These are phyloP conservation scores for Alternaria arbusti DNA, from an alignment of 2,329 filamentous ascomycete species.

Conservation along the genomic window DNA sequence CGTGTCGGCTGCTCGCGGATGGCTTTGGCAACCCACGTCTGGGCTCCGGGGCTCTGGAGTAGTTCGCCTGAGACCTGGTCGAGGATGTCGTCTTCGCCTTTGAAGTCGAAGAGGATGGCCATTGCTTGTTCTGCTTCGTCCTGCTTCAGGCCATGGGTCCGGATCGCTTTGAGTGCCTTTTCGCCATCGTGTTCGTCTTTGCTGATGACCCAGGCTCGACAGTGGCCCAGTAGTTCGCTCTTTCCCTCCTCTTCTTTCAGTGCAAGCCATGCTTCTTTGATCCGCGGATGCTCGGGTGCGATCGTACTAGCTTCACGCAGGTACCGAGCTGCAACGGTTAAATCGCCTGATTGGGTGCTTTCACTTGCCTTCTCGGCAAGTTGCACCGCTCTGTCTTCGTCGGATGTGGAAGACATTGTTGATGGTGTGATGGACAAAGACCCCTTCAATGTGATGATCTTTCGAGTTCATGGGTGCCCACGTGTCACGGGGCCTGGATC, in stretches of 20 bases:
- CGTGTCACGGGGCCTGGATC: constrained; percentile 24
- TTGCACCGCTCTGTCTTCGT: constrained; percentile 39
- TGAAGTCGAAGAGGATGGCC: constrained; percentile 51
- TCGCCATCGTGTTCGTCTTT: constrained; percentile 51
- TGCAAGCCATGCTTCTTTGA: constrained; percentile 51
- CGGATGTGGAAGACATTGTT: constrained; percentile 36
- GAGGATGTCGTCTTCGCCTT: constrained; percentile 50
- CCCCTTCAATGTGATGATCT: constrained; percentile 23
- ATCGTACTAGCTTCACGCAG: constrained; percentile 54
- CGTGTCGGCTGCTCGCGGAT: constrained; percentile 50
- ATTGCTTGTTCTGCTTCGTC: constrained; percentile 50
- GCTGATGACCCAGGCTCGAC: constrained; percentile 44
- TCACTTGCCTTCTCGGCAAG: constrained; percentile 39
- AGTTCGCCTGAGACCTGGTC: constrained; percentile 50
- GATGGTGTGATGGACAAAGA: constrained; percentile 9
- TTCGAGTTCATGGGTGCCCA: constrained; percentile 19
- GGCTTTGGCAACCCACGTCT: constrained; percentile 48
- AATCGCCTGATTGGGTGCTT: constrained; percentile 38
- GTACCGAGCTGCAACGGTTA: constrained; percentile 50
- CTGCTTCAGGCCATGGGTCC: constrained; percentile 39
- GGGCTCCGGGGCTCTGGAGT: constrained; percentile 45
- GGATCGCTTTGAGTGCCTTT: constrained; percentile 42
- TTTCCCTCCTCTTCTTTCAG: constrained; percentile 49
- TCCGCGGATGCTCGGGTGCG: constrained; percentile 48
- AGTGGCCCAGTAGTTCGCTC: constrained; percentile 42